These are phyloP conservation scores for Suhomyces atakaporum DNA, from an alignment of 1,139 yeast species.

Conservation along the genomic window DNA sequence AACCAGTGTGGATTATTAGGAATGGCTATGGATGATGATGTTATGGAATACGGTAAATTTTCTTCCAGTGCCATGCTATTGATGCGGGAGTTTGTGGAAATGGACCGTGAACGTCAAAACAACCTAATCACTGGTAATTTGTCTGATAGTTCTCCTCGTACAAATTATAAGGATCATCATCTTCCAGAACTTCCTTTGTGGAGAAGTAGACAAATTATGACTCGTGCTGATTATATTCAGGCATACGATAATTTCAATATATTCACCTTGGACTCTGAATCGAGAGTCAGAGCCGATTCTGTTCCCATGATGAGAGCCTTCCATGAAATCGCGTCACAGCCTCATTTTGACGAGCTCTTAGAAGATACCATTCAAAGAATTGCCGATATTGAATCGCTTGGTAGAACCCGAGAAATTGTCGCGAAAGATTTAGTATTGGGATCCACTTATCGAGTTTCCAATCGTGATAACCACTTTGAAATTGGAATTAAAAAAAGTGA, in stretches of 20 bases:
- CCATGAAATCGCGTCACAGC: constrained; percentile 71
- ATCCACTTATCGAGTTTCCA: constrained; percentile 37
- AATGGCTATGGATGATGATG: constrained; percentile 83
- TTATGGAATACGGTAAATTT: constrained; percentile 82
- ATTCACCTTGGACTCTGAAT: constrained; percentile 74
- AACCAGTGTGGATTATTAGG: constrained; percentile 83
- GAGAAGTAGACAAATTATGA: constrained; percentile 85
- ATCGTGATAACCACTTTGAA: constrained; percentile 16
- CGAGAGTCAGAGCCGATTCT: constrained; percentile 77
- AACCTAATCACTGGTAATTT: constrained; percentile 28
- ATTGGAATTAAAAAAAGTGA: constrained; percentile 19
- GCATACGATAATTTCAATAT: constrained; percentile 72
- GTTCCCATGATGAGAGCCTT: constrained; percentile 92
- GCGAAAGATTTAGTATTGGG: constrained; percentile 69
- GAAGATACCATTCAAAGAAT: constrained; percentile 73
- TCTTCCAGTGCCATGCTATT: constrained; percentile 75
- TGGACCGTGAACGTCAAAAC: constrained; percentile 51
- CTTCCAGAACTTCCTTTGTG: constrained; percentile 78
- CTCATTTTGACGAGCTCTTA: constrained; percentile 69
- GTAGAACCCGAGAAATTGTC: constrained; percentile 79
- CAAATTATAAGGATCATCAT: constrained; percentile 42
- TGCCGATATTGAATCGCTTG: constrained; percentile 72
- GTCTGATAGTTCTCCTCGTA: constrained; percentile 7
- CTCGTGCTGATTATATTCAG: constrained; percentile 79
- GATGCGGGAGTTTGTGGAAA: constrained; percentile 69